phyloP scores from a whole-genome alignment of 768 basidiomycete species.

The Suillus subluteus region DNA sequence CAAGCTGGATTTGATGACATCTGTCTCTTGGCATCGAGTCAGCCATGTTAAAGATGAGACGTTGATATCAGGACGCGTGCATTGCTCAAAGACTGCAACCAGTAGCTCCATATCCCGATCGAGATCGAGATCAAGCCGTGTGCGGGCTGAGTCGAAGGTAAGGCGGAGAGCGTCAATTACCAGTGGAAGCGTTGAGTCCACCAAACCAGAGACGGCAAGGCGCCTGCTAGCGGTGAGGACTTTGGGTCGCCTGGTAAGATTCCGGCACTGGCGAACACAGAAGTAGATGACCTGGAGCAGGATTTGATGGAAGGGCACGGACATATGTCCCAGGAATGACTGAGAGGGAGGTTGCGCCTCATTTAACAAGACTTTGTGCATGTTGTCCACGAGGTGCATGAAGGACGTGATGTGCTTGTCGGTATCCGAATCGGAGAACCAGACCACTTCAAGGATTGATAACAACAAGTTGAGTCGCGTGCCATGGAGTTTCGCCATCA shows the following conservation, averaged over 20 bases:
- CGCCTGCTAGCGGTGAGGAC: constrained; percentile 62
- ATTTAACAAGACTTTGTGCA: constrained; percentile 70
- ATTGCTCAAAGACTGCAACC: constrained; percentile 83
- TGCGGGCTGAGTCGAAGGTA: constrained; percentile 66
- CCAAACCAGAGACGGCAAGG: constrained; percentile 56
- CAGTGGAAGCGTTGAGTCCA: constrained; percentile 65
- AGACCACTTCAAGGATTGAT: constrained; percentile 76
- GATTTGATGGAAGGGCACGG: constrained; percentile 76
- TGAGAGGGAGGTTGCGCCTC: constrained; percentile 73
- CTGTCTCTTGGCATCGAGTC: constrained; percentile 76
- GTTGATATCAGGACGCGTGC: constrained; percentile 68
- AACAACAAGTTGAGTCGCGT: constrained; percentile 75
- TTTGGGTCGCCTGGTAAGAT: constrained; percentile 51
- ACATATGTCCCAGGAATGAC: constrained; percentile 68
- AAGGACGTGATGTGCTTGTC: constrained; percentile 60
- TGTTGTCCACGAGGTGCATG: constrained; percentile 59
- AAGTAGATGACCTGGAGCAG: constrained; percentile 84
- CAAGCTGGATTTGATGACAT: constrained; percentile 75
- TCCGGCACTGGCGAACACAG: constrained; percentile 65
- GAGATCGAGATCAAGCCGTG: constrained; percentile 60
- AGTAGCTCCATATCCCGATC: constrained; percentile 83
- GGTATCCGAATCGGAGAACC: constrained; percentile 67
- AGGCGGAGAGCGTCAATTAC: constrained; percentile 70
- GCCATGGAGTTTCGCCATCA: constrained; percentile 83
- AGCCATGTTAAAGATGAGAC: constrained; percentile 79